Base-by-base conservation (phyloP, 192 early-diverging fungal species). In the Pilobolus umbonatus region DNA sequence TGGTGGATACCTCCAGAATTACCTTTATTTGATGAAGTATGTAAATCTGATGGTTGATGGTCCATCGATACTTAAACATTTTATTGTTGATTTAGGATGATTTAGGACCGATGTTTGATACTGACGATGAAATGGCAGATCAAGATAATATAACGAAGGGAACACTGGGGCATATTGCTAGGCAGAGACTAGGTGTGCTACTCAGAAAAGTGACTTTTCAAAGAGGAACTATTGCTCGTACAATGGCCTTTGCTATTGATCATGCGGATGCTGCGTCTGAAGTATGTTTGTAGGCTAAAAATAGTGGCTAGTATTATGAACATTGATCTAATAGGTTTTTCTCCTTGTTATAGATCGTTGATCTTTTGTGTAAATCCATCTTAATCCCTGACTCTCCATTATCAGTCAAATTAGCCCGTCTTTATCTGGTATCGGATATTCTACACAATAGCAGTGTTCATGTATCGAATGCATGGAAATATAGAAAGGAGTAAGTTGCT, bases 381-480 rank as follows among this genome's bases (percentile, higher is more conserved):
- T 52, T 85, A 15, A 51, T 82, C 5, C 60, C 76, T 1, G 65
- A 55, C 12, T 85, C 88, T 0, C 75, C 83, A 12, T 75, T 87
- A 39, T 64, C 76, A 17, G 72, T 72, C 10, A 88, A 90, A 61
- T 62, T 94, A 25, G 79, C 87, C 1, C 75, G 88, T 40, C 72
- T 97, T n/a, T 85, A 86, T 57, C 69, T 95, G 12, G 79, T 95
- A n/a, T 90, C 87, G 0, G 94, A 97, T 54, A 83, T 97, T 22
- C 76, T 97, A n/a, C 88, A 91, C 65, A 97, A 95, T 66, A 83
- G 88, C 57, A 77, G 84, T 45, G 80, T 87, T 14, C 79, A 80
- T 1, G 75, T 93, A 2, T 81, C 88, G n/a, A 90, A 88, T 61
- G 93, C 86, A 7, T 97, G 95, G 93, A 83, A 88, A 71, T 87